Percentiles rank a stretch among this genome's conserved stretches.
These are phyloP conservation scores for Malus hybrid DNA, from an alignment of 331 rosid species.

Conservation along the genomic window DNA sequence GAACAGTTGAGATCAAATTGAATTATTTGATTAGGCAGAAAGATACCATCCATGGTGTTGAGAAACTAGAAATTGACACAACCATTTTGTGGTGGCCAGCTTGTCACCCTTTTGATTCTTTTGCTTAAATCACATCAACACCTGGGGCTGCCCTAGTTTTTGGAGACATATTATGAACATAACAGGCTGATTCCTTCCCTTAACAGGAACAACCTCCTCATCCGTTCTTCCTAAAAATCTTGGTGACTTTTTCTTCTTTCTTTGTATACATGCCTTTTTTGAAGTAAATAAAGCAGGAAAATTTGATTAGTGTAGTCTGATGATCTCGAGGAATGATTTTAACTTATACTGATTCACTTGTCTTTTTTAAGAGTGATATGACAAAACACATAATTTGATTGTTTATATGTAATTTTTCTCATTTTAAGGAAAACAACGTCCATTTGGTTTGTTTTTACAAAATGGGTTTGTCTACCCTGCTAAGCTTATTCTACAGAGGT, in stretches of 20 bases:
- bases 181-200: slow-evolving; percentile 30
- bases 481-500: neutral
- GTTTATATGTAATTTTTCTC: neutral
- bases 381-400: too few species aligned
- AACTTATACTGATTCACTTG: neutral
- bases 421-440: neutral
- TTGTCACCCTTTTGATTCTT: slow-evolving; percentile 42
- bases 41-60: slow-evolving; percentile 4
- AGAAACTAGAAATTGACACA: slow-evolving; percentile 37
- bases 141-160: slow-evolving; percentile 31
- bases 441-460: neutral
- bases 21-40: slow-evolving; percentile 50
- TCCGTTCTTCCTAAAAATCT: neutral
- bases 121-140: slow-evolving; percentile 44
- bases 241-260: neutral
- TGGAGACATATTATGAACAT: slow-evolving; percentile 33
- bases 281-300: neutral
- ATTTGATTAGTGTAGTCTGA: too few species aligned
- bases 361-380: too few species aligned
- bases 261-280: neutral
- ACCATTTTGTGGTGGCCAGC: slow-evolving; percentile 46
- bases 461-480: neutral
- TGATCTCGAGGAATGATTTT: neutral
- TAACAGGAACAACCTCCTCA: slow-evolving; percentile 3
- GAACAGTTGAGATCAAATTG: slow-evolving; percentile 18